Percentiles rank a stretch among this genome's conserved stretches.
Conservation (phyloP, 2,329 filamentous ascomycete genomes). For the Aspergillus sp. region DNA sequence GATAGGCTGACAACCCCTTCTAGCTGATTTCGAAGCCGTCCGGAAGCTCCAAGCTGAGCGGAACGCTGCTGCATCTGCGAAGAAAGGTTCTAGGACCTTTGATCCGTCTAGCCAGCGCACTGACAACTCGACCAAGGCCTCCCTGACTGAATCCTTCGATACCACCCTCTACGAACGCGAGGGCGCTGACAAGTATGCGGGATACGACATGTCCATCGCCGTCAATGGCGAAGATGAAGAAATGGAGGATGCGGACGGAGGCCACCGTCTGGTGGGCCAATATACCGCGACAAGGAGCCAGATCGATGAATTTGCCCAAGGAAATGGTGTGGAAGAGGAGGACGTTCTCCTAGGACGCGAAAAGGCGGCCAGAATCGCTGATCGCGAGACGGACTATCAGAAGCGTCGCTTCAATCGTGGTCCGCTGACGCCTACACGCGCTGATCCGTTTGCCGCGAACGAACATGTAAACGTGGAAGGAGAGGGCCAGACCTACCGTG, state of each 20-base stretch:
- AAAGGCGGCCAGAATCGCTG: constrained; percentile 85
- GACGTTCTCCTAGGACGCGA: constrained; percentile 84
- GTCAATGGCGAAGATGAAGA: constrained; percentile 76
- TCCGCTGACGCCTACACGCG: constrained; percentile 75
- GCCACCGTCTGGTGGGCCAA: constrained; percentile 82
- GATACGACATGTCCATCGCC: constrained; percentile 88
- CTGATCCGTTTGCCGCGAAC: constrained; percentile 80
- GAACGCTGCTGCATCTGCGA: constrained; percentile 73
- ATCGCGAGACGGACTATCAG: constrained; percentile 96
- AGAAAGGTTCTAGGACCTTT: constrained; percentile 79
- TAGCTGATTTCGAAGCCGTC: constrained; percentile 82
- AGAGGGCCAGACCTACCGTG: constrained; percentile 80
- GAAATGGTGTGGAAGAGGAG: constrained; percentile 83
- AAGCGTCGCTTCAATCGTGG: constrained; percentile 89
- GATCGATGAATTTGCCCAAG: constrained; percentile 90
- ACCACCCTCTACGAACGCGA: constrained; percentile 81
- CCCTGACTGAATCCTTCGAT: constrained; percentile 83
- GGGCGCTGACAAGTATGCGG: constrained; percentile 77
- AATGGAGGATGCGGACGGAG: constrained; percentile 71
- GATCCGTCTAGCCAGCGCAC: constrained; percentile 77
- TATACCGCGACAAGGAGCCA: constrained; percentile 92
- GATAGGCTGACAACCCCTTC: constrained; percentile 25
- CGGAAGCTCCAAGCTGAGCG: constrained; percentile 89
- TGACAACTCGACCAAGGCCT: constrained; percentile 85
- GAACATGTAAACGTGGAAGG: constrained; percentile 65